Evolutionary conservation across 2,329 filamentous ascomycete genomes (phyloP), one percentile per base, ranked within the genome.

Genomic region (Helicocarpus griseus): DNA sequence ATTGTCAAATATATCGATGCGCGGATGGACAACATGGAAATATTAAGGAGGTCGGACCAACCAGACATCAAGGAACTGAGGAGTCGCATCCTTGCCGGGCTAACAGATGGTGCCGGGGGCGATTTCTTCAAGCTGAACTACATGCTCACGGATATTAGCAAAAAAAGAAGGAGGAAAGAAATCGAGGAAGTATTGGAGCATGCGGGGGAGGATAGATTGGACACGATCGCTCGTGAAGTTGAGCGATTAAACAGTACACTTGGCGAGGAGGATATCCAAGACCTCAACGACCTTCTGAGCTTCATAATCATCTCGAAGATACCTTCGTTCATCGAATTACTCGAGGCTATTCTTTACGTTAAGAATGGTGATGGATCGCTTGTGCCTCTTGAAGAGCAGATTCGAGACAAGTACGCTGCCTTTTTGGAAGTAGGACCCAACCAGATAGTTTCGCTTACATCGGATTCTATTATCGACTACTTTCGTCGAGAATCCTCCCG

Each of bases 211-310:
- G 57, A 60, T 17, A 53, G 59, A 1, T 55, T 57, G 7, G 56
- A 62, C 28, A 61, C 63, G 22, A 62, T 64, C 17, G 50, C 43
- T 5, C 53, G 53, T 13, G 62, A 63, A 24, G 58, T 63, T 31
- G 53, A 60, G 11, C 56, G 51, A 9, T 53, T 63, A 9, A 63
- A 63, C 36, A 49, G 56, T 5, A 56, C 49, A 4, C 56, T 57
- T n/a, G 54, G 54, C 14, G 13, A 52, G 2, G 61, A 62, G 46
- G 61, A 64, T 47, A 56, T 63, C 22, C 53, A 54, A n/a, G 61
- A 64, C 29, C 60, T 64, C 5, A 63, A 63, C 35, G 59, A 61
- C 28, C 56, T 64, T 28, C 56, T 63, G 24, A 54, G 56, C n/a
- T 64, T 61, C 61, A 54, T 60, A 46, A 52, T 58, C n/a, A 57